These are phyloP conservation scores for Mimosa bimucronata DNA, from an alignment of 306 rosid genomes.

Conservation along the genomic window DNA sequence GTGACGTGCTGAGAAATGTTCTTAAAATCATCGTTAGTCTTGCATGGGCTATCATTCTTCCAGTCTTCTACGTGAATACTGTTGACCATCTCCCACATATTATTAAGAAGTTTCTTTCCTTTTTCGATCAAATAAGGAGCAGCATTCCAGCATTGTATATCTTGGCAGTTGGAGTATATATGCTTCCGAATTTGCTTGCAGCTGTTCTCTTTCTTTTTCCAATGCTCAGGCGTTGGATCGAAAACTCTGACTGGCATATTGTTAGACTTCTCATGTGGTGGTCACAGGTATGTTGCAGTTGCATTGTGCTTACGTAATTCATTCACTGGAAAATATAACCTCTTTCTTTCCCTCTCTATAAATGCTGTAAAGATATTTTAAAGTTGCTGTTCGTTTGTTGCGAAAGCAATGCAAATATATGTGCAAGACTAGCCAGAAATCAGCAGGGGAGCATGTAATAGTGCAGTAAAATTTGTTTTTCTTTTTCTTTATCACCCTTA, in stretches of 20 bases:
- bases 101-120: conserved; percentile 54
- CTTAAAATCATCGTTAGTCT: conserved; percentile 80
- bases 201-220: conserved; percentile 82
- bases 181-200: conserved; percentile 83
- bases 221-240: conserved; percentile 97
- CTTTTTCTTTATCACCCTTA: not conserved
- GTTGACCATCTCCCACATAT: conserved; percentile 43
- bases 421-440: conserved; percentile 26
- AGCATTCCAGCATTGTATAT: conserved; percentile 76
- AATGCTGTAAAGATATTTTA: conserved; percentile 6
- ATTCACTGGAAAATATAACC: conserved; percentile 24
- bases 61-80: conserved; percentile 68
- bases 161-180: conserved; percentile 73
- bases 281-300: conserved; percentile 74
- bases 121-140: conserved; percentile 55
- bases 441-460: conserved; percentile 1
- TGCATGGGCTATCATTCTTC: conserved; percentile 84
- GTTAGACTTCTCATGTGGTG: conserved; percentile 93
- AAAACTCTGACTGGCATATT: conserved; percentile 95
- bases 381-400: conserved; percentile 10
- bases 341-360: not conserved
- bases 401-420: not conserved
- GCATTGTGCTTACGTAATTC: conserved; percentile 24
- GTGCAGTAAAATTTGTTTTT: conserved; percentile 14
- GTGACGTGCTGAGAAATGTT: conserved; percentile 71